Evolutionary conservation across 129 eudicot species (phyloP), one percentile per base, ranked within the genome.

Genomic region (sunflower (Helianthus annuus)): DNA sequence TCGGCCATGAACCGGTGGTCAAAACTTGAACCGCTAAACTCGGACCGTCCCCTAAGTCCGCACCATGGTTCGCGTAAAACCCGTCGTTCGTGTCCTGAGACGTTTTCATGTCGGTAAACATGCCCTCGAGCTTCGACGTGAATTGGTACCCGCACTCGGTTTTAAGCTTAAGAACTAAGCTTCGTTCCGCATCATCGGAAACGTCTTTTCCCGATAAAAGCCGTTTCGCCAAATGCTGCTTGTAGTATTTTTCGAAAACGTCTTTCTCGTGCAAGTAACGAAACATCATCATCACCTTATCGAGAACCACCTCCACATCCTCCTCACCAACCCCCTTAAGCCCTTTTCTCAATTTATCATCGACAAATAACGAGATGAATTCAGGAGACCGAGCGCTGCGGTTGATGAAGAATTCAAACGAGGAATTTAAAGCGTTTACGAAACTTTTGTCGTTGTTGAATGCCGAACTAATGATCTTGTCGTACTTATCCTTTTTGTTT

Each of bases 401-500:
- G 45, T 39, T 39, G 45, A 39, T 39, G 45, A 39, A 39, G 45
- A 39, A 39, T 39, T 39, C 45, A 39, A 39, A 39, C 6, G 45
- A 39, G 8, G 45, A 39, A 39, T 39, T 39, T 7, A 39, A 39
- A 39, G 45, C 45, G 8, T 39, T 39, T 7, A 5, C 1, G 8
- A 39, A 39, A 39, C 45, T 39, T 39, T 5, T 39, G 45, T 39
- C 45, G 8, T 39, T 39, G 45, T 39, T 39, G 45, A 39, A 39
- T 39, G 45, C 45, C 45, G 5, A 39, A 5, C 2, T 4, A n/a
- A 51, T 51, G 56, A 51, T 51, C 15, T 13, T 51, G 56, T 51
- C 56, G n/a, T 51, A 51, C 56, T 51, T 51, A 17, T 51, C 56
- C 56, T 51, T 51, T 51, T 51, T 51, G 56, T 51, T 51, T 51